A percentile compares a stretch with the other conserved stretches of the same genome.
Evolutionary conservation across 164 flowering plant genomes (phyloP).

Genomic region (Saururus chinensis): DNA sequence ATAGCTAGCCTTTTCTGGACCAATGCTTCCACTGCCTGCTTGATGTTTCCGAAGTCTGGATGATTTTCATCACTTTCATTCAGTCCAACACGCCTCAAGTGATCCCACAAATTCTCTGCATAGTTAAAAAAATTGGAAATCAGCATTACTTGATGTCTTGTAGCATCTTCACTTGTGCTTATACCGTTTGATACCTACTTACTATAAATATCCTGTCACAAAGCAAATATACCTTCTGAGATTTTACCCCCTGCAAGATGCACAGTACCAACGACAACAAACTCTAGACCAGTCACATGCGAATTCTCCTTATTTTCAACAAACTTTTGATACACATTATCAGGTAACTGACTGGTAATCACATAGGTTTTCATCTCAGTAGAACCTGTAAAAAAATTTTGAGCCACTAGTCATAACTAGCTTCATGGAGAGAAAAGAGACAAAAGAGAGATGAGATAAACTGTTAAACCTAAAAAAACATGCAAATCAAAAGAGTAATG

Average conservation of each 20-base stretch:
- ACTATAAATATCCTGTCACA: background rate
- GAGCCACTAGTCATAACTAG: background rate
- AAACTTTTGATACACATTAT: slow-evolving; percentile 52
- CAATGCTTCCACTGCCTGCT: slow-evolving; percentile 65
- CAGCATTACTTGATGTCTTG: background rate
- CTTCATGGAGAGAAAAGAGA: background rate
- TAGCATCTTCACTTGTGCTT: background rate
- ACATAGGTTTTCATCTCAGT: slow-evolving; percentile 68
- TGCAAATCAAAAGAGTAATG: background rate
- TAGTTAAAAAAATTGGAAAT: background rate
- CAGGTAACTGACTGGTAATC: slow-evolving; percentile 56
- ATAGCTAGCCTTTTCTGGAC: slow-evolving; percentile 69
- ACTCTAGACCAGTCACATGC: slow-evolving; percentile 64
- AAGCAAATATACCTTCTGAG: slow-evolving; percentile 54
- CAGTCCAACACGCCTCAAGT: slow-evolving; percentile 63
- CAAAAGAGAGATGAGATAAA: no score
- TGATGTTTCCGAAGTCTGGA: slow-evolving; percentile 61
- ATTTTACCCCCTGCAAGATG: slow-evolving; percentile 81
- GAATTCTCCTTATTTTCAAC: slow-evolving; percentile 53
- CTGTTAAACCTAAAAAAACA: background rate
- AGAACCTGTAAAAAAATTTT: slow-evolving; percentile 22
- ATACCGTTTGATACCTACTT: background rate
- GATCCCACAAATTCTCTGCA: slow-evolving; percentile 73
- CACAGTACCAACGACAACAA: slow-evolving; percentile 56
- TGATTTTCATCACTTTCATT: slow-evolving; percentile 58